Conservation (phyloP, 2,329 filamentous ascomycete genomes). For the Cladophialophora psammophila region DNA sequence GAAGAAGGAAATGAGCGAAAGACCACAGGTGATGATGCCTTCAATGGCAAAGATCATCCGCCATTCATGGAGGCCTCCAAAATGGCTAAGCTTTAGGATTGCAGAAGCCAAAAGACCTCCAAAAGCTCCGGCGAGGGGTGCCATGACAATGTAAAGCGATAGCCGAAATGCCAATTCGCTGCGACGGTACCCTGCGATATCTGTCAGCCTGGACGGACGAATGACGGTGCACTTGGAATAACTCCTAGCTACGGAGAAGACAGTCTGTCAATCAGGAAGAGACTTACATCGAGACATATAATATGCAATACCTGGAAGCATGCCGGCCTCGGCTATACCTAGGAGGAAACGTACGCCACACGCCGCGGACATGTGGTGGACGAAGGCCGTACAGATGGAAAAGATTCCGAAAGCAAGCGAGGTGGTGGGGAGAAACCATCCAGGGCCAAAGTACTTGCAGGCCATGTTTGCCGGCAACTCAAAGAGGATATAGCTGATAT, state of each 20-base stretch:
- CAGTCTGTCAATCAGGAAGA: background rate
- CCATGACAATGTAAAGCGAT: conserved; percentile 73
- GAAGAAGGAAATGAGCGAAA: conserved; percentile 68
- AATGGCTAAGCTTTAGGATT: conserved; percentile 67
- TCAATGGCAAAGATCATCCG: conserved; percentile 77
- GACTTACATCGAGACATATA: conserved; percentile 52
- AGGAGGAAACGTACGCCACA: conserved; percentile 72
- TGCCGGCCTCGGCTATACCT: conserved; percentile 68
- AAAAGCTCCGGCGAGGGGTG: conserved; percentile 73
- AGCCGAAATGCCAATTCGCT: conserved; percentile 72
- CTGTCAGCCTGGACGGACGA: conserved; percentile 56
- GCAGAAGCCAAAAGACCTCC: conserved; percentile 71
- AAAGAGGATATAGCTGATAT: conserved; percentile 75
- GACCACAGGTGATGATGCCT: conserved; percentile 67
- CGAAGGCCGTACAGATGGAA: conserved; percentile 72
- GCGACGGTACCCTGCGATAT: conserved; percentile 62
- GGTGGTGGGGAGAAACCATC: conserved; percentile 72
- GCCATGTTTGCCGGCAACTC: conserved; percentile 73
- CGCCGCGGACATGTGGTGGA: conserved; percentile 59
- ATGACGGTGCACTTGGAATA: background rate
- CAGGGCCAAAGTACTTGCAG: conserved; percentile 75
- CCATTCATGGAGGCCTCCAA: conserved; percentile 67
- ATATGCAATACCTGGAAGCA: conserved; percentile 77
- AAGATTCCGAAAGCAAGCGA: conserved; percentile 69
- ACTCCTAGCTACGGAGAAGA: background rate